A percentile compares a stretch with the other conserved stretches of the same genome.
These are phyloP conservation scores for Sphagnum contortum DNA, from an alignment of 225 moss, liverwort and hornwort genomes.

Conservation along the genomic window DNA sequence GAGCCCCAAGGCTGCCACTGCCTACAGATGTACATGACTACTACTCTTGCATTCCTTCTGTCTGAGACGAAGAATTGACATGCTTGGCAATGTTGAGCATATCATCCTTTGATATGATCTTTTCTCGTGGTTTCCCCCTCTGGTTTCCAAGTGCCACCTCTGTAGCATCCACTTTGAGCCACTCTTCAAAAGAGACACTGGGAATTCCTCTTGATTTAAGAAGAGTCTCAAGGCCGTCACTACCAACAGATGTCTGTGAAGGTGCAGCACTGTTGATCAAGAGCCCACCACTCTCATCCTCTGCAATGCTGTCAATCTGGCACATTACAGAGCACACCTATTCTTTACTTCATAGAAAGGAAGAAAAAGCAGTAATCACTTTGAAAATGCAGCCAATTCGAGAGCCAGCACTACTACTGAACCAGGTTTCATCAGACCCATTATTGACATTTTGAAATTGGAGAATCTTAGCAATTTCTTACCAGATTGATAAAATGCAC, in stretches of 20 bases:
- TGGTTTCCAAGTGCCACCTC: slow-evolving; percentile 50
- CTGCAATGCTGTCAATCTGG: slow-evolving; percentile 73
- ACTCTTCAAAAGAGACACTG: slow-evolving; percentile 56
- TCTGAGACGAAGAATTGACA: slow-evolving; percentile 13
- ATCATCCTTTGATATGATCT: slow-evolving; percentile 49
- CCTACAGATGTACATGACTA: slow-evolving; percentile 16
- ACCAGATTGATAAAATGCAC: too few relatives aligned
- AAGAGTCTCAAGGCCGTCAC: slow-evolving; percentile 48
- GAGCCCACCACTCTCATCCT: slow-evolving; percentile 45
- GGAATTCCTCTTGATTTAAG: slow-evolving; percentile 37
- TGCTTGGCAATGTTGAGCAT: slow-evolving; percentile 67
- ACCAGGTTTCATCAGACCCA: too few relatives aligned
- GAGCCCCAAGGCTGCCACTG: slow-evolving; percentile 42
- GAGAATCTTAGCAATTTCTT: too few relatives aligned
- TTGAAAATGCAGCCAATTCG: too few relatives aligned
- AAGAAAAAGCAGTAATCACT: too few relatives aligned
- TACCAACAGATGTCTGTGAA: slow-evolving; percentile 27
- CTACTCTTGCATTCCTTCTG: neutral
- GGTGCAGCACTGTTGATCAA: slow-evolving; percentile 13
- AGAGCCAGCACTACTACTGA: too few relatives aligned
- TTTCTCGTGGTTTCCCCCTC: slow-evolving; percentile 62
- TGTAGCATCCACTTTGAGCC: slow-evolving; percentile 63
- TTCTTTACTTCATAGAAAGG: neutral
- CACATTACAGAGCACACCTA: neutral
- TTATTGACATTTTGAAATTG: too few relatives aligned